phyloP scores from a whole-genome alignment of 805 yeast genomes.

The Torulaspora franciscae region DNA sequence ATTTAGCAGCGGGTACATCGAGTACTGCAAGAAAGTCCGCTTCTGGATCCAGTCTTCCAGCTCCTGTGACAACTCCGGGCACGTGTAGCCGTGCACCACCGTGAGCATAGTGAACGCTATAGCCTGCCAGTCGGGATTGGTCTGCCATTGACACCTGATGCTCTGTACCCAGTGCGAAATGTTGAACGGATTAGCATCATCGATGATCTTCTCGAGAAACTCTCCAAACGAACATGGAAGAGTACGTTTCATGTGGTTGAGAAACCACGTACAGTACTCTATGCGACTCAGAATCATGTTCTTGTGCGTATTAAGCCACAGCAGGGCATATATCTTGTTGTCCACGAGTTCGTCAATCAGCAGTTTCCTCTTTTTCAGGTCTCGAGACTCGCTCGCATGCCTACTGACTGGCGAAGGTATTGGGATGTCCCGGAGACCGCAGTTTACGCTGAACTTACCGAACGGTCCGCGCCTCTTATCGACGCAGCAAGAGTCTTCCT shows the following conservation, averaged over 20 bases:
- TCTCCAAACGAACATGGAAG: constrained; percentile 12
- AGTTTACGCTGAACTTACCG: constrained; percentile 8
- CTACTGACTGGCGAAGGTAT: constrained; percentile 7
- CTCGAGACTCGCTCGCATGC: neutral
- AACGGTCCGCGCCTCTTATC: constrained; percentile 19
- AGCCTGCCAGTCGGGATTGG: constrained; percentile 13
- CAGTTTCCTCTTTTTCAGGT: neutral
- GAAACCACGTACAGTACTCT: constrained; percentile 20
- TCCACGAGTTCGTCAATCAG: constrained; percentile 14
- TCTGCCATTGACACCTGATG: constrained; percentile 9
- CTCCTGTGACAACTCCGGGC: constrained; percentile 8
- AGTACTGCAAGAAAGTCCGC: constrained; percentile 8
- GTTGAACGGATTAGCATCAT: constrained; percentile 9
- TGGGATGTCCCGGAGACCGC: neutral
- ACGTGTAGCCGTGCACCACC: constrained; percentile 16
- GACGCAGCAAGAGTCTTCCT: neutral
- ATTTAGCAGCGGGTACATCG: constrained; percentile 23
- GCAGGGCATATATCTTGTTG: constrained; percentile 10
- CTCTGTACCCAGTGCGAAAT: constrained; percentile 7
- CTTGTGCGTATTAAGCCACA: constrained; percentile 18
- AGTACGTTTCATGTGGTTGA: constrained; percentile 13
- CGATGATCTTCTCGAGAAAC: constrained; percentile 11
- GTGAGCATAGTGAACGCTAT: constrained; percentile 13
- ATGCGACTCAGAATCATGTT: constrained; percentile 17
- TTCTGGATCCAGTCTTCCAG: constrained; percentile 20